phyloP scores from a whole-genome alignment of 1,284 basidiomycete species.

The Pseudozyma thailandica region DNA sequence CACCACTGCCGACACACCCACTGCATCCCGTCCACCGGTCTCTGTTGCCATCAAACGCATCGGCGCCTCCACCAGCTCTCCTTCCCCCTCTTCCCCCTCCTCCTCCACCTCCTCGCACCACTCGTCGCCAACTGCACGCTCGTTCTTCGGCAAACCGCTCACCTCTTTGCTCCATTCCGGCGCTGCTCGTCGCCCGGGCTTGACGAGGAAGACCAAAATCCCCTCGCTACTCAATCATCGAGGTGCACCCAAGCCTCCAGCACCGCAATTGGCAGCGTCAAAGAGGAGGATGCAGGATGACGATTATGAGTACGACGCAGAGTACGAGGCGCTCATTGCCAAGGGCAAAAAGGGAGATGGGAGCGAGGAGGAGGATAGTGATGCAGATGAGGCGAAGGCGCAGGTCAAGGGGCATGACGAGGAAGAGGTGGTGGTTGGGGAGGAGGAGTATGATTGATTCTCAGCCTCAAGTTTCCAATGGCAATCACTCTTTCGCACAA shows the following conservation, averaged over 20 bases:
- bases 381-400: not conserved
- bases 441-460: slow-evolving; percentile 14
- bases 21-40: slow-evolving; percentile 1
- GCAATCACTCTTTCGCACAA: too few relatives aligned
- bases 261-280: slow-evolving; percentile 11
- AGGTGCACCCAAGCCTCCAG: slow-evolving; percentile 29
- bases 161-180: slow-evolving; percentile 19
- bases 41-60: slow-evolving; percentile 36
- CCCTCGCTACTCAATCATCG: slow-evolving; percentile 42
- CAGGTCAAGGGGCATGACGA: not conserved
- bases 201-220: slow-evolving; percentile 48
- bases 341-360: slow-evolving; percentile 12
- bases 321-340: slow-evolving; percentile 42
- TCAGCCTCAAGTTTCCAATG: too few relatives aligned
- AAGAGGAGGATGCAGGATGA: slow-evolving; percentile 45
- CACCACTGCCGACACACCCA: not conserved
- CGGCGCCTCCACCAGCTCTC: slow-evolving; percentile 4
- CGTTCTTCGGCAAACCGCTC: slow-evolving; percentile 48
- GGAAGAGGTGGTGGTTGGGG: slow-evolving; percentile 1
- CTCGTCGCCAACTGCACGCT: slow-evolving; percentile 5
- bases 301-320: slow-evolving; percentile 48
- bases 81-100: not conserved
- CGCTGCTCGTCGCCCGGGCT: slow-evolving; percentile 33
- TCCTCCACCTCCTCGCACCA: slow-evolving; percentile 8
- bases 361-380: slow-evolving; percentile 8